Evolutionary conservation across 129 eudicot species (phyloP).

Genomic region (Smallanthus sonchifolius): DNA sequence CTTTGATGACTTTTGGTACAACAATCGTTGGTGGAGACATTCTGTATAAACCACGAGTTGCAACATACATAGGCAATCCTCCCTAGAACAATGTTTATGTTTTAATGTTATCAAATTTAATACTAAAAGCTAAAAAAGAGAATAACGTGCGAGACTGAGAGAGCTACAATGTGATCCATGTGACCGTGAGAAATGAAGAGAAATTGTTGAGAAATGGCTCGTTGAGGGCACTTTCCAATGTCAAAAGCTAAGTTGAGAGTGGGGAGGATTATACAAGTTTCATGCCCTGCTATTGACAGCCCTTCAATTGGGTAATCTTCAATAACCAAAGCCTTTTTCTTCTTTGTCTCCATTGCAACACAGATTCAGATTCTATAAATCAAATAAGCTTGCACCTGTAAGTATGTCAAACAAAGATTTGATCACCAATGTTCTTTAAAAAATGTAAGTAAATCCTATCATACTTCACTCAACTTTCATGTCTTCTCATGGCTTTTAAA

Average conservation of each 20-base stretch:
- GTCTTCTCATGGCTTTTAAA: too few species aligned
- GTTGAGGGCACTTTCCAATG: constrained; percentile 89
- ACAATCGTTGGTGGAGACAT: constrained; percentile 88
- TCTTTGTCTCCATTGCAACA: constrained; percentile 36
- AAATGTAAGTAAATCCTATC: not conserved
- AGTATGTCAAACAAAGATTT: constrained; percentile 2
- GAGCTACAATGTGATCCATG: constrained; percentile 91
- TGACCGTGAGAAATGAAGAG: constrained; percentile 96
- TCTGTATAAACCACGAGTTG: constrained; percentile 78
- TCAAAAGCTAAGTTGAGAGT: constrained; percentile 74
- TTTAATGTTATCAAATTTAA: not conserved
- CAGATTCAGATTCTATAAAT: not conserved
- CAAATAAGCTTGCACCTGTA: constrained; percentile 3
- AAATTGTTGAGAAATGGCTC: constrained; percentile 78
- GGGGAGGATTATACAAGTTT: constrained; percentile 79
- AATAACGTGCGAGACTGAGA: not conserved
- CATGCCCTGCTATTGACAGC: constrained; percentile 90
- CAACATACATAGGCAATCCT: constrained; percentile 98
- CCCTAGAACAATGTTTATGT: constrained; percentile 41
- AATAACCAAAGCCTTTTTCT: constrained; percentile 45
- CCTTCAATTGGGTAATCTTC: constrained; percentile 81
- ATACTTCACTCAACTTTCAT: not conserved
- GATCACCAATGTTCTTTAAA: not conserved
- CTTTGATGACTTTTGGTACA: constrained; percentile 71
- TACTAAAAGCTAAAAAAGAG: not conserved